phyloP scores from a whole-genome alignment of 2,329 filamentous ascomycete species.

The Xylariales sp. region DNA sequence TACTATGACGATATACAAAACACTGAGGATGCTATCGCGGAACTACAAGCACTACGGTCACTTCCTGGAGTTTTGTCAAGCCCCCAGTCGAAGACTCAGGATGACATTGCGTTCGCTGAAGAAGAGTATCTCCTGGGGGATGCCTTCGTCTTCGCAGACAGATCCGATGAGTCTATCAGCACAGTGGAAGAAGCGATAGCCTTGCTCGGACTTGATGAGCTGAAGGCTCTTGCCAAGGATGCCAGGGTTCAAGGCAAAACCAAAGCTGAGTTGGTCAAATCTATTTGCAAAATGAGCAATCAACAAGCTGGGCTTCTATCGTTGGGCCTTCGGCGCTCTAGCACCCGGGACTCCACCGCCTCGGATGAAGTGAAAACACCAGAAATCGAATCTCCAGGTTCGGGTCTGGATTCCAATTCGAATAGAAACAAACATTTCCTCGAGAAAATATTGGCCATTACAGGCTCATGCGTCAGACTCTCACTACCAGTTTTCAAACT shows the following conservation, averaged over 20 bases:
- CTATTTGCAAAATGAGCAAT: constrained; percentile 69
- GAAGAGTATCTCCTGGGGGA: constrained; percentile 44
- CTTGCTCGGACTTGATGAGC: constrained; percentile 79
- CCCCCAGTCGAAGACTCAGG: constrained; percentile 10
- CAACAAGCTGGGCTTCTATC: constrained; percentile 74
- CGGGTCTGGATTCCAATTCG: constrained; percentile 29
- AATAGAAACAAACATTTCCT: constrained; percentile 74
- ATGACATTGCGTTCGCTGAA: constrained; percentile 26
- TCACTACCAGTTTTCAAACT: constrained; percentile 69
- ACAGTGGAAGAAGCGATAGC: constrained; percentile 80
- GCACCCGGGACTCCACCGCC: constrained; percentile 50
- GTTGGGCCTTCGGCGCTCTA: constrained; percentile 60
- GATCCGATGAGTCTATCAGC: constrained; percentile 67
- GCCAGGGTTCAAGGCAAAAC: constrained; percentile 84
- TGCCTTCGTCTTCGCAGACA: constrained; percentile 75
- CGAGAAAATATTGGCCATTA: constrained; percentile 69
- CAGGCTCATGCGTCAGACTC: constrained; percentile 80
- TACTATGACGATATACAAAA: constrained; percentile 84
- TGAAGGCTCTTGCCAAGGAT: constrained; percentile 80
- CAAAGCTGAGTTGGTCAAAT: constrained; percentile 72
- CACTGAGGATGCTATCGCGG: constrained; percentile 58
- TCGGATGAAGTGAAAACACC: constrained; percentile 40
- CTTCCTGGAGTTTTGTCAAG: constrained; percentile 41
- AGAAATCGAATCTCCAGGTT: constrained; percentile 24
- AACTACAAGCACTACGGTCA: constrained; percentile 53